Evolutionary conservation across 805 yeast genomes (phyloP), one percentile per base, ranked within the genome.

Genomic region (Grigorovia humatica): DNA sequence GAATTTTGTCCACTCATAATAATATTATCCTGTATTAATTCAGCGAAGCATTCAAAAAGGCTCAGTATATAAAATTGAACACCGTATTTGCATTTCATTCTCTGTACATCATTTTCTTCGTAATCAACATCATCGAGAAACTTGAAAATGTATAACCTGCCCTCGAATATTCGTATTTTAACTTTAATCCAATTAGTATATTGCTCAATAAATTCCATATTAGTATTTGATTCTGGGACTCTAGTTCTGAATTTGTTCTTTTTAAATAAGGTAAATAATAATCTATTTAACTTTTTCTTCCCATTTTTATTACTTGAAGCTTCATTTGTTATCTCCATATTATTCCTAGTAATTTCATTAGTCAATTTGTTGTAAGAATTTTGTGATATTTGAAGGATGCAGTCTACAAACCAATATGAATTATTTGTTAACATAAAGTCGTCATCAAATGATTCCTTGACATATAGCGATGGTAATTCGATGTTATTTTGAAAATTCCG

Each of bases 371-470:
- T 38, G 15, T 9, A 38, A 12, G 42, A 38, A 38, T 15, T 38
- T 13, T 38, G 53, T n/a, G 47, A 57, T 1, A 63, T 55, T 12
- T 48, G 41, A 4, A 65, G 52, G 2, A 55, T 44, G 1, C 57
- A 53, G 47, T 66, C 69, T 57, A 65, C 54, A 15, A 49, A 48
- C 67, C 67, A 65, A n/a, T 56, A 50, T 4, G 67, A 50, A 20
- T 52, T 48, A 23, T 59, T 57, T 35, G 43, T 41, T 4, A 48
- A 45, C 4, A 48, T 49, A 43, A 59, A 47, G 38, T 52, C 49
- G 2, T 52, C 57, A 47, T 65, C 70, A 46, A 61, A 55, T 0
- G 54, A 29, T 51, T 65, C 69, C n/a, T 54, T 55, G 19, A 46
- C 27, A 48, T 61, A 66, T 17, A 66, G 52, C 27, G 38, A 46